Evolutionary conservation across 495 filamentous ascomycete species (phyloP), one percentile per base, ranked within the genome.

Genomic region (Neurospora sp.): DNA sequence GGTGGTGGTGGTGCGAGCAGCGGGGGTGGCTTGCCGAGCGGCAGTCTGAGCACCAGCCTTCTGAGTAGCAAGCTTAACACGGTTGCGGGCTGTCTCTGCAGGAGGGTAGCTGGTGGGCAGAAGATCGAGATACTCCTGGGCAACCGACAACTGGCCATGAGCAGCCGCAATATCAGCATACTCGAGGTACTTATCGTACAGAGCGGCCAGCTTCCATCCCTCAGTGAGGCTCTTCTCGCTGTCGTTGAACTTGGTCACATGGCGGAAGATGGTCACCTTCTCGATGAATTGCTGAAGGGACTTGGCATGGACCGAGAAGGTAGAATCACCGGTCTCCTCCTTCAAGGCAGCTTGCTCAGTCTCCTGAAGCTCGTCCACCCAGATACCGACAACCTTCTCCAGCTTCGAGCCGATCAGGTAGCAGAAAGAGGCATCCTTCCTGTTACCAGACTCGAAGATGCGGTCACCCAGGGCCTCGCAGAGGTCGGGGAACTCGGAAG

Each of bases 121-220:
- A 73, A 99, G 89, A 76, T 93, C 89, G 18, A 99, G 88, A 78
- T 98, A 99, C 80, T 91, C 92, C 82, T 96, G 93, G 23, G 96
- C 96, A 77, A 94, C 86, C 37, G 90, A 86, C 44, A 99, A 83
- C 48, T 96, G 91, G 23, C 96, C 96, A 78, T 98, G 93, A 9
- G 93, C 89, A 48, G 96, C 93, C 72, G 96, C 91, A 77, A 99
- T 92, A 79, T 98, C 96, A 11, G 96, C 94, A 82, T 98, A 99
- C 84, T 99, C 95, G 27, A 90, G 90, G 77, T 99, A 99, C 83
- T 96, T 97, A 79, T 94, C 92, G 79, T 99, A 99, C 46, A 99
- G 86, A 1, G 89, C 85, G 59, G 88, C 87, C 66, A 99, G 90
- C 82, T 96, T 97, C 96, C 96, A 99, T 71, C 90, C 93, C 0